A percentile compares a stretch with the other conserved stretches of the same genome.
Evolutionary conservation across 345 rosid species (phyloP).

Genomic region (Cardamine occulta): DNA sequence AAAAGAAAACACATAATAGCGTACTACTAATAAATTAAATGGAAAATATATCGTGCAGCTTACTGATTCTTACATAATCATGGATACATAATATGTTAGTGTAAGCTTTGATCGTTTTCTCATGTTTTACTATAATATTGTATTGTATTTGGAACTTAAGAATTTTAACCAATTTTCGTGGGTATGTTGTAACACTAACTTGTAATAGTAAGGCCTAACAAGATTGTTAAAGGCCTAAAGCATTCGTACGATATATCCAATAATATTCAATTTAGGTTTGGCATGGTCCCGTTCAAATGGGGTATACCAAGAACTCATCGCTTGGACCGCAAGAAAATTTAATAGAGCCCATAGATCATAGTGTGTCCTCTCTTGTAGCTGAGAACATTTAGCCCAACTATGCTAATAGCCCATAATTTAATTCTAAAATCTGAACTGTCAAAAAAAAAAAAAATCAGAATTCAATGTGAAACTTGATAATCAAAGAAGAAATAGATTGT

Average conservation of each 20-base stretch:
- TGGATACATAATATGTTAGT: neutral
- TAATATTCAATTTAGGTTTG: neutral
- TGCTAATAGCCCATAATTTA: neutral
- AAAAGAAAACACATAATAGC: neutral
- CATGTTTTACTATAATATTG: neutral
- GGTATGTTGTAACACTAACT: neutral
- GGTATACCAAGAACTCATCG: neutral
- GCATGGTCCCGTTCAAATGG: neutral
- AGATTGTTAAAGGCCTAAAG: neutral
- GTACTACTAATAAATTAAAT: neutral
- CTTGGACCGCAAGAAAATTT: neutral
- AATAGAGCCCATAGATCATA: constrained; percentile 21
- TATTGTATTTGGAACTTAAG: neutral
- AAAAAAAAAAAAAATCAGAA: neutral
- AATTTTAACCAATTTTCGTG: neutral
- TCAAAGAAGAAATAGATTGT: neutral
- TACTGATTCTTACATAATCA: neutral
- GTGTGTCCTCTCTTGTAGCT: neutral
- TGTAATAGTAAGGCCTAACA: constrained; percentile 10
- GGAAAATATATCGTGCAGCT: neutral
- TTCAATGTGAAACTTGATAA: neutral
- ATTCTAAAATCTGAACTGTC: neutral
- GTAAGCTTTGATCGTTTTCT: neutral
- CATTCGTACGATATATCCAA: neutral
- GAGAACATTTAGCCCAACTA: neutral